These are phyloP conservation scores for Bonia amplexicaulis DNA, from an alignment of 176 grass and related monocot genomes.

Conservation along the genomic window DNA sequence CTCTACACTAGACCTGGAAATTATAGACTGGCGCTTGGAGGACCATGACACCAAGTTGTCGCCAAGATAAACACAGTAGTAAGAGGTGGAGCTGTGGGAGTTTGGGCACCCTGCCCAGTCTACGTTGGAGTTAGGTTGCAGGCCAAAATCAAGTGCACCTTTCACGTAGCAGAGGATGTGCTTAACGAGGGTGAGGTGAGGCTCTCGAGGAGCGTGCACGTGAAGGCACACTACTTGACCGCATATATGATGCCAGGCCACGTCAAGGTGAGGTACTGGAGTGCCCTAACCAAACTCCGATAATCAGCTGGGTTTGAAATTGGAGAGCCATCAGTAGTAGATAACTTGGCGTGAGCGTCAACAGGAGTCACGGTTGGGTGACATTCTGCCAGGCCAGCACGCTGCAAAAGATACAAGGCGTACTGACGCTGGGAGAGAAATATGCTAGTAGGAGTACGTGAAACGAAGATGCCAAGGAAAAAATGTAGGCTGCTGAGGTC, in stretches of 20 bases:
- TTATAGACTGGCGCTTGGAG: neutral
- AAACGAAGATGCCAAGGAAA: neutral
- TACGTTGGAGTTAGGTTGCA: neutral
- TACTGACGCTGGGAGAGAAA: neutral
- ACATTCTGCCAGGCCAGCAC: neutral
- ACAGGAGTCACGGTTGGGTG: neutral
- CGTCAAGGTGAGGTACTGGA: neutral
- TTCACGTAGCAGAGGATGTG: neutral
- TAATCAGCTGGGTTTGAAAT: neutral
- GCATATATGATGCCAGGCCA: neutral
- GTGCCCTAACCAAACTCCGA: neutral
- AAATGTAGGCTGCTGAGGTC: neutral
- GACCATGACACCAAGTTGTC: neutral
- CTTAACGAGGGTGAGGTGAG: neutral
- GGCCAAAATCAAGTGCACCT: neutral
- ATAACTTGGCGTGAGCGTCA: neutral
- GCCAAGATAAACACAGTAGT: neutral
- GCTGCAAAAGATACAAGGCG: neutral
- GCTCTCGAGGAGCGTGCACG: neutral
- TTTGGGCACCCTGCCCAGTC: neutral
- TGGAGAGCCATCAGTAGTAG: neutral
- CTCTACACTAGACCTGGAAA: neutral
- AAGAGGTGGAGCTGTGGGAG: neutral
- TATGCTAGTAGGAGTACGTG: fast-evolving
- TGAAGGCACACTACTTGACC: neutral